A percentile compares a stretch with the other conserved stretches of the same genome.
These are phyloP conservation scores for Diophrys sp. DNA, from an alignment of 73 alveolate genomes.

Conservation along the genomic window DNA sequence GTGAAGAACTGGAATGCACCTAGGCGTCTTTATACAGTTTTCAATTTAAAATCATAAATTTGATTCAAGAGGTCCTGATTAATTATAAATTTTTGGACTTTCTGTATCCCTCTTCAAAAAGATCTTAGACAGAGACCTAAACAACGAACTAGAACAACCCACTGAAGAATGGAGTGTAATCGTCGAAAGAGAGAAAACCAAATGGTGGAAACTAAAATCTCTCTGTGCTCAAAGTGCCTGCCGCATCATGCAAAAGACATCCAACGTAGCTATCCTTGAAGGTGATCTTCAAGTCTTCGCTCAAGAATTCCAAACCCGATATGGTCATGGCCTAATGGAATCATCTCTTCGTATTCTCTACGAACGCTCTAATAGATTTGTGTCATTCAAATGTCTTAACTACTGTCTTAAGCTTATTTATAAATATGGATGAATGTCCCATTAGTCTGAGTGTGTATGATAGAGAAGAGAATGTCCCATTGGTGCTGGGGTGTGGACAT, in stretches of 20 bases:
- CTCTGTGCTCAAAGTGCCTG: conserved; percentile 46
- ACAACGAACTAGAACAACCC: conserved; percentile 25
- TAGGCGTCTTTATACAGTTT: too few relatives aligned
- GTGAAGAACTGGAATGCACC: too few relatives aligned
- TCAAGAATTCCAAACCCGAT: conserved; percentile 30
- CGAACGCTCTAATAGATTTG: conserved; percentile 30
- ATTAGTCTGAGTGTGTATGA: too few relatives aligned
- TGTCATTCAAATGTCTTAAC: conserved; percentile 50
- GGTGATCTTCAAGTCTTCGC: conserved; percentile 37
- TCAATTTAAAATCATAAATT: too few relatives aligned
- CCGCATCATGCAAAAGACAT: conserved; percentile 48
- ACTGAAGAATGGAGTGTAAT: conserved; percentile 46
- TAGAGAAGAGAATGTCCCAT: too few relatives aligned
- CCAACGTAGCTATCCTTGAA: conserved; percentile 48
- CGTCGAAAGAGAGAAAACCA: conserved; percentile 47
- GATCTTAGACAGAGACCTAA: conserved; percentile 17
- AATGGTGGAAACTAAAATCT: conserved; percentile 56
- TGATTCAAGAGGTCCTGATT: too few relatives aligned
- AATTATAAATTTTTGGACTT: too few relatives aligned
- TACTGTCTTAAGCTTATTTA: conserved; percentile 46
- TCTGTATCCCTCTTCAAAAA: conserved; percentile 44
- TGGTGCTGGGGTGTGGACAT: too few relatives aligned
- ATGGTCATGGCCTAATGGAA: conserved; percentile 36
- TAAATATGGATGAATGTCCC: too few relatives aligned
- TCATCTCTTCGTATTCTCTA: conserved; percentile 35